phyloP scores from a whole-genome alignment of 305 asterid genomes.

The Nicotiana rustica region DNA sequence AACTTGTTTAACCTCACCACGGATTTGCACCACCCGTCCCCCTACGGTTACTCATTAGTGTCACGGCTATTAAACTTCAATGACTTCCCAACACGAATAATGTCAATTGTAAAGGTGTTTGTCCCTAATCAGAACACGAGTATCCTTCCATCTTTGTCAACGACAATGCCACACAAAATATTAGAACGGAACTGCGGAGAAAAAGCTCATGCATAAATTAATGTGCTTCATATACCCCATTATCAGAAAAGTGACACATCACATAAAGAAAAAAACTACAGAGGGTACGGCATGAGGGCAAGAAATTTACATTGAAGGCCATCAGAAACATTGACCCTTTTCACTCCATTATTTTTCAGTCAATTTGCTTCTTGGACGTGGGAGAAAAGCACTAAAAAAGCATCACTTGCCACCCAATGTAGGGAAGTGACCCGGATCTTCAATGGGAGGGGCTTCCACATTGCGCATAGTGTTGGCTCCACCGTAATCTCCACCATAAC shows the following conservation, averaged over 20 bases:
- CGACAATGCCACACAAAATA: neutral
- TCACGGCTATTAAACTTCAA: neutral
- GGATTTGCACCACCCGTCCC: neutral
- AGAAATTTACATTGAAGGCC: constrained; percentile 53
- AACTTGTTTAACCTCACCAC: neutral
- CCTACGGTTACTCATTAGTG: neutral
- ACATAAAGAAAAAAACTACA: neutral
- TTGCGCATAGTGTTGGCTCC: constrained; percentile 50
- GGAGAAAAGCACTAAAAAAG: constrained; percentile 31
- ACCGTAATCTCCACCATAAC: constrained; percentile 34
- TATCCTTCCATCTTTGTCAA: neutral
- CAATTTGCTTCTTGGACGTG: constrained; percentile 17
- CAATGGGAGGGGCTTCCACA: constrained; percentile 56
- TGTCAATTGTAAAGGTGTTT: neutral
- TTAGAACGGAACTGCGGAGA: neutral
- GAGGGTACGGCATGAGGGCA: constrained; percentile 17
- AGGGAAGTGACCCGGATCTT: constrained; percentile 72
- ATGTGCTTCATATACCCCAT: constrained; percentile 22
- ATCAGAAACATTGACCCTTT: constrained; percentile 39
- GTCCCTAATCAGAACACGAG: neutral
- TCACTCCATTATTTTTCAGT: constrained; percentile 42
- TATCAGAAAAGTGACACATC: constrained; percentile 26
- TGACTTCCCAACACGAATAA: neutral
- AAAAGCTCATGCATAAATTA: neutral
- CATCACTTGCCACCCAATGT: constrained; percentile 68